Conservation (phyloP, 108 stramenopile genomes). For the Skeletonema menzelii region DNA sequence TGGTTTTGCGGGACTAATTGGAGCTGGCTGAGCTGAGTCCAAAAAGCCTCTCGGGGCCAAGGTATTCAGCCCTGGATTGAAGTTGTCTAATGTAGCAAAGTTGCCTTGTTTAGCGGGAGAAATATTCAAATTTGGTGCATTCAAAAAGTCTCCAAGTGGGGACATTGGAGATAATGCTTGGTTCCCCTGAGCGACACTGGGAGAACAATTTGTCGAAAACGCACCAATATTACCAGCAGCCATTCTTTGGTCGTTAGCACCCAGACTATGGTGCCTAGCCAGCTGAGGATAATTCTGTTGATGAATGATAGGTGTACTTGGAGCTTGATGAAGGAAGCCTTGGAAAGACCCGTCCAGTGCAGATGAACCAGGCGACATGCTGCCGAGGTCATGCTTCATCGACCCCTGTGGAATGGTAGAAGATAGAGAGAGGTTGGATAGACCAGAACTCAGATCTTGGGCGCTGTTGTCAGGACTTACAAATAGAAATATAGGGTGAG, state of each 20-base stretch:
- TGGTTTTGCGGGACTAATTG: not conserved
- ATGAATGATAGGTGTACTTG: constrained; percentile 11
- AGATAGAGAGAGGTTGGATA: constrained; percentile 22
- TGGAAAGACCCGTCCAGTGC: constrained; percentile 16
- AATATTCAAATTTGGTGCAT: not conserved
- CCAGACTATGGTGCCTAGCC: constrained; percentile 15
- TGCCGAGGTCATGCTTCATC: constrained; percentile 3
- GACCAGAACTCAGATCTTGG: constrained; percentile 24
- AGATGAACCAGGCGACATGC: constrained; percentile 16
- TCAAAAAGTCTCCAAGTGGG: constrained; percentile 5
- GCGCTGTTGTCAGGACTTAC: constrained; percentile 17
- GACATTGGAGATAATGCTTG: not conserved
- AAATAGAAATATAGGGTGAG: no score
- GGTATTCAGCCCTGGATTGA: not conserved
- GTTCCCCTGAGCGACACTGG: constrained; percentile 3
- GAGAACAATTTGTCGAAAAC: constrained; percentile 19
- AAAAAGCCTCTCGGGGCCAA: not conserved
- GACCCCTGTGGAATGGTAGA: constrained; percentile 24
- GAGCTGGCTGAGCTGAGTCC: not conserved
- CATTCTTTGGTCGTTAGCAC: constrained; percentile 21
- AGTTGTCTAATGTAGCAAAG: not conserved
- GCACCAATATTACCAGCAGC: constrained; percentile 10
- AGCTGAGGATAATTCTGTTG: constrained; percentile 12
- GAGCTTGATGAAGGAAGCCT: constrained; percentile 27
- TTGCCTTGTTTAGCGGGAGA: not conserved